Conservation (phyloP, 2,329 filamentous ascomycete genomes). For the Paecilomyces formosus region DNA sequence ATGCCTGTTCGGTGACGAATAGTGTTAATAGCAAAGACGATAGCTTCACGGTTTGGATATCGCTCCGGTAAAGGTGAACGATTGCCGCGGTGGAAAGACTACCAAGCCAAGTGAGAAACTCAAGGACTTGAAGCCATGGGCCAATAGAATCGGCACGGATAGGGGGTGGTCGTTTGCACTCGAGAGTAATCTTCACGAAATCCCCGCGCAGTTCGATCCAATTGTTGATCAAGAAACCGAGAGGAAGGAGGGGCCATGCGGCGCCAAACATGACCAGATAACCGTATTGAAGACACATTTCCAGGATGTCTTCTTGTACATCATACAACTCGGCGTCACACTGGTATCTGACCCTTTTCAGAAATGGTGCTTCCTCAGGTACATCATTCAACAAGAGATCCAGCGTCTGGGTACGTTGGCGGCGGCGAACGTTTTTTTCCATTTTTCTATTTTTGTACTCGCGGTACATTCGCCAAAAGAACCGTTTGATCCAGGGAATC, state of each 20-base stretch:
- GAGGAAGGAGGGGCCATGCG: conserved; percentile 85
- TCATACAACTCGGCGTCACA: conserved; percentile 78
- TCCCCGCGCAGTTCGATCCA: conserved; percentile 93
- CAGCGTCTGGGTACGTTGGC: conserved; percentile 29
- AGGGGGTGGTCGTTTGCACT: conserved; percentile 82
- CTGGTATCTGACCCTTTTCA: conserved; percentile 74
- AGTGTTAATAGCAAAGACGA: conserved; percentile 75
- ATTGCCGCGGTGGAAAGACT: conserved; percentile 81
- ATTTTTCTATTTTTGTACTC: conserved; percentile 16
- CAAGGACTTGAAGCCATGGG: conserved; percentile 78
- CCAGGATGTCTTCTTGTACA: conserved; percentile 83
- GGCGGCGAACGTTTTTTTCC: conserved; percentile 13
- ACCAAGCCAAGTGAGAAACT: conserved; percentile 89
- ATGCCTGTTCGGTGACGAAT: conserved; percentile 76
- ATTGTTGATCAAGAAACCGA: conserved; percentile 89
- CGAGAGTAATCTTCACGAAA: conserved; percentile 85
- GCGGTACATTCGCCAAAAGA: conserved; percentile 63
- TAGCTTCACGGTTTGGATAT: conserved; percentile 41
- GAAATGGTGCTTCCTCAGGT: conserved; percentile 71
- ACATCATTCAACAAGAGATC: conserved; percentile 54
- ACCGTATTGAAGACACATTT: conserved; percentile 87
- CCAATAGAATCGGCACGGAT: conserved; percentile 91
- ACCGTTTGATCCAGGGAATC: conserved; percentile 76
- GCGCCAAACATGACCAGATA: conserved; percentile 89
- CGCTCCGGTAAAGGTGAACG: conserved; percentile 74